Evolutionary conservation across 2,329 filamentous ascomycete species (phyloP).

Genomic region (Cordyceps javanica): DNA sequence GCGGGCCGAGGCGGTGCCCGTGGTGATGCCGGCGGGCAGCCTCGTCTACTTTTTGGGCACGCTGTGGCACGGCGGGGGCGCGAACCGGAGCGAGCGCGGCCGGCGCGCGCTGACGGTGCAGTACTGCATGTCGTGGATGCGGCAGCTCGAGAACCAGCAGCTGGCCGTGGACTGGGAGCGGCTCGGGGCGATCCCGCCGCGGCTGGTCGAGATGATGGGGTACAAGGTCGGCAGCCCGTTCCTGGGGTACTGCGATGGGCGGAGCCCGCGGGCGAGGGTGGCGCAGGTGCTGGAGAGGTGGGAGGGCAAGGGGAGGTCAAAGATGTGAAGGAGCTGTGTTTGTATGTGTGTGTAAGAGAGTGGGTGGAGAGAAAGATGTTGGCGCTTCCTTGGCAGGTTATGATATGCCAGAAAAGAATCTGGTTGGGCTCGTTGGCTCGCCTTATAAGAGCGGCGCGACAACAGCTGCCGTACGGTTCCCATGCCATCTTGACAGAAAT

Average conservation of each 20-base stretch:
- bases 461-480: too few species aligned
- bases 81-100: slow-evolving; percentile 23
- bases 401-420: too few species aligned
- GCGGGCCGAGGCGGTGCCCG: slow-evolving; percentile 25
- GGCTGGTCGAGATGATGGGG: slow-evolving; percentile 21
- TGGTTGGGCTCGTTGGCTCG: too few species aligned
- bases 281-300: slow-evolving; percentile 15
- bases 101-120: slow-evolving; percentile 32
- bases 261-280: slow-evolving; percentile 18
- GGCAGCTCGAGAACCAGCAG: slow-evolving; percentile 32
- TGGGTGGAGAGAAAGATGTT: too few species aligned
- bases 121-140: slow-evolving; percentile 35
- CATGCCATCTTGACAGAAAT: too few species aligned
- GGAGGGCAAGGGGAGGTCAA: neutral
- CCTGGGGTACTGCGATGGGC: slow-evolving; percentile 19
- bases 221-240: slow-evolving; percentile 21
- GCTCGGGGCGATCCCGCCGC: slow-evolving; percentile 17
- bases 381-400: too few species aligned
- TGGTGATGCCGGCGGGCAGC: slow-evolving; percentile 30
- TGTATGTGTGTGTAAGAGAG: neutral
- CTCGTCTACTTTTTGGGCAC: slow-evolving; percentile 30
- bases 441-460: too few species aligned
- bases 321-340: neutral
- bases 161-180: slow-evolving; percentile 26
- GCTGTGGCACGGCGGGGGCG: slow-evolving; percentile 33